Conservation (phyloP, 1,139 yeast species). For the Pichia sp. region DNA sequence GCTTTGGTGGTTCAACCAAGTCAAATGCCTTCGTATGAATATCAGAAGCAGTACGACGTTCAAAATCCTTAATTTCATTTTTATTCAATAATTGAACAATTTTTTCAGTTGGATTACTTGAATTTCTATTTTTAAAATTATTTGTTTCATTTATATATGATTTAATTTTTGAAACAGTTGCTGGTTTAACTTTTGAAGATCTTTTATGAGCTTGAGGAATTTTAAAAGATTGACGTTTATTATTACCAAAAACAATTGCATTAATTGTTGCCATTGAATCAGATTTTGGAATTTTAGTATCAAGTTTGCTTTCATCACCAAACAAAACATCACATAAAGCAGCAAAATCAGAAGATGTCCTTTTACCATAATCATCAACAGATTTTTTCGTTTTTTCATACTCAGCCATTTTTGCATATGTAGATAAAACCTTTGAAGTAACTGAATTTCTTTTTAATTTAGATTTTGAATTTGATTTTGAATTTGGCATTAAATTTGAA, state of each 20-base stretch:
- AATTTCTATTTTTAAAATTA: slow-evolving; percentile 8
- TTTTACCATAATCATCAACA: slow-evolving; percentile 65
- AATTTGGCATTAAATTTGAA: not conserved
- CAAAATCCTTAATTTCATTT: slow-evolving; percentile 37
- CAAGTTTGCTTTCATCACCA: slow-evolving; percentile 31
- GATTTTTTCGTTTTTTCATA: slow-evolving; percentile 54
- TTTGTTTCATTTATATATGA: not conserved
- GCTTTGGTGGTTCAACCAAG: slow-evolving; percentile 42
- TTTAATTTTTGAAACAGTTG: slow-evolving; percentile 6
- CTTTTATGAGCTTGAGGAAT: slow-evolving; percentile 2
- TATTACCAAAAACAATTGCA: slow-evolving; percentile 24
- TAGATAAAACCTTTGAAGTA: slow-evolving; percentile 60
- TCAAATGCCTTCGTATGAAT: slow-evolving; percentile 3
- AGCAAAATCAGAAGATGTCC: slow-evolving; percentile 75
- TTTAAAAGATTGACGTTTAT: slow-evolving; percentile 4
- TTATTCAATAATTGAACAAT: slow-evolving; percentile 28
- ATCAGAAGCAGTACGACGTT: slow-evolving; percentile 43
- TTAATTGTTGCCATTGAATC: slow-evolving; percentile 28
- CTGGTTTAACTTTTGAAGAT: slow-evolving; percentile 2
- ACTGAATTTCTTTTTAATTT: slow-evolving; percentile 61
- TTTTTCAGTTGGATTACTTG: slow-evolving; percentile 27
- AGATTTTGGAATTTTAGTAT: slow-evolving; percentile 21
- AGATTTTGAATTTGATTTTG: slow-evolving; percentile 19
- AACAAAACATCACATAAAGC: slow-evolving; percentile 70
- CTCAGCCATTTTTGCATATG: slow-evolving; percentile 64